phyloP scores from a whole-genome alignment of 2,329 filamentous ascomycete species.

The Chaetomiaceae sp. region DNA sequence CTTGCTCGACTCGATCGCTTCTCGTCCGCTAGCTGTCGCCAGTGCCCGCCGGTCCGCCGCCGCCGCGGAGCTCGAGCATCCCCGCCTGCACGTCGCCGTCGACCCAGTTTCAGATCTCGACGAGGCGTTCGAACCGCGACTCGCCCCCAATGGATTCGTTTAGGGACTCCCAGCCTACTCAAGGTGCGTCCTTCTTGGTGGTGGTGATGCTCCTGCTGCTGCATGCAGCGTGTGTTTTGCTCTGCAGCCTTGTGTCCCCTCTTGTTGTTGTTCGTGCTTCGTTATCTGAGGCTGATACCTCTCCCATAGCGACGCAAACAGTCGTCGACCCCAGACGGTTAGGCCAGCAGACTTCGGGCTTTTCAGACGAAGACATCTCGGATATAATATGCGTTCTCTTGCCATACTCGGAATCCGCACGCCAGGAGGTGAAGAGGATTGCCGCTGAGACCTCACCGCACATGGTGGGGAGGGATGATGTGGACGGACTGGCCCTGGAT shows the following conservation, averaged over 20 bases:
- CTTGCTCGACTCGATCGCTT: background rate
- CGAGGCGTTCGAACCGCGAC: background rate
- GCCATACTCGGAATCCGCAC: conserved; percentile 68
- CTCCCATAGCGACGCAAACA: conserved; percentile 67
- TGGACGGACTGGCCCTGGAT: conserved; percentile 47
- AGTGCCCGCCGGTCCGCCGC: conserved; percentile 2
- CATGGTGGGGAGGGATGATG: conserved; percentile 45
- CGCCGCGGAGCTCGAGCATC: conserved; percentile 7
- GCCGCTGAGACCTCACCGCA: conserved; percentile 44
- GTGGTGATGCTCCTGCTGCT: too few species aligned
- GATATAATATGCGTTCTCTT: conserved; percentile 88
- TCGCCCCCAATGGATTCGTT: conserved; percentile 23
- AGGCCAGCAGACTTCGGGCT: conserved; percentile 75
- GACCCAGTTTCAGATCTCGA: background rate
- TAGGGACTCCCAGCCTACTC: conserved; percentile 23
- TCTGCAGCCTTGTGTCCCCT: background rate
- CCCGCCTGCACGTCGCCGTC: background rate
- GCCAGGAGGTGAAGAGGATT: conserved; percentile 58
- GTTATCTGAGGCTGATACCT: too few species aligned
- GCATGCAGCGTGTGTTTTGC: background rate
- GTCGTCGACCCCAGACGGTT: conserved; percentile 74
- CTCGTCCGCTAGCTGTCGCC: too few species aligned
- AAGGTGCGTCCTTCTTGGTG: conserved; percentile 20
- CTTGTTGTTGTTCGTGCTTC: too few species aligned
- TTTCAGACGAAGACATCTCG: conserved; percentile 75